Evolutionary conservation across 2,329 filamentous ascomycete species (phyloP), one percentile per base, ranked within the genome.

Genomic region (Pleomassaria siparia): DNA sequence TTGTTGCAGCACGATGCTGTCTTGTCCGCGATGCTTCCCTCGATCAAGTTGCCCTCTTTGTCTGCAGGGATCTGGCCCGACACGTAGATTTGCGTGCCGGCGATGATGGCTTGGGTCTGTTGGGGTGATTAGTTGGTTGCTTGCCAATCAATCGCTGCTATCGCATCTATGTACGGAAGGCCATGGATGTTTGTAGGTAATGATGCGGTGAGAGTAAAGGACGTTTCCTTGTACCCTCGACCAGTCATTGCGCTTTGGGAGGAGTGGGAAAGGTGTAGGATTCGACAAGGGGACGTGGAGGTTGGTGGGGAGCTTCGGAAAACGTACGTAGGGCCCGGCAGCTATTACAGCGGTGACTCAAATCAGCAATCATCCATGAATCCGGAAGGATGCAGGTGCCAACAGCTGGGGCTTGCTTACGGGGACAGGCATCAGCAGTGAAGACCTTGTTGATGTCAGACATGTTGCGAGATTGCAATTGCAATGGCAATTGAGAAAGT

Each of bases 41-140:
- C 74, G 53, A 87, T 76, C 45, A 88, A 74, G 55, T 81, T 78
- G 53, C 80, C 82, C 44, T 74, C 71, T 36, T 78, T 74, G 67
- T 87, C 83, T 55, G 83, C 82, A 54, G 89, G 90, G 67, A 95
- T 91, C 73, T 89, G 83, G 56, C 87, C 87, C 0, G 86, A 88
- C 64, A 86, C 80, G 72, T 83, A 90, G 71, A 90, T 80, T 55
- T 85, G 77, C 54, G 82, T 81, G 54, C 83, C 83, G 51, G 85
- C 85, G 58, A 81, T 79, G 70, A 89, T 85, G 60, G 86, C 86
- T 74, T 78, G 75, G 41, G 72, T 69, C 72, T 77, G 41, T n/a
- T n/a, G n/a, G n/a, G n/a, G n/a, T n/a, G n/a, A n/a, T n/a, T n/a
- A n/a, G n/a, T n/a, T n/a, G n/a, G n/a, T n/a, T n/a, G n/a, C n/a